Evolutionary conservation across 805 yeast genomes (phyloP).

Genomic region (Metschnikowia proteae): DNA sequence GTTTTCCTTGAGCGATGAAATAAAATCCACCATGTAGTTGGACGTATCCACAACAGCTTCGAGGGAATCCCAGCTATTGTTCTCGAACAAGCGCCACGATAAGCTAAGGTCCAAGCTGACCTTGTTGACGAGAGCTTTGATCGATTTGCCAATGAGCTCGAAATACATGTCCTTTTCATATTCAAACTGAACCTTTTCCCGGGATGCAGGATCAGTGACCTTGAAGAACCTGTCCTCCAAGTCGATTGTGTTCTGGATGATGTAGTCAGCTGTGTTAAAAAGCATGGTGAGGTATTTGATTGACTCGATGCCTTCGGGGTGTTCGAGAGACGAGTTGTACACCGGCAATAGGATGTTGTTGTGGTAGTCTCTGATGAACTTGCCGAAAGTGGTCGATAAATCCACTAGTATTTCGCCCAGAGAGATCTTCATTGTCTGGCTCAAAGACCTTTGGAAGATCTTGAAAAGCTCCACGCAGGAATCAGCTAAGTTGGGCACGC

Average conservation of each 20-base stretch:
- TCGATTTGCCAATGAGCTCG: conserved; percentile 54
- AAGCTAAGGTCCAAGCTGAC: conserved; percentile 58
- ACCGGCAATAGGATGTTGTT: conserved; percentile 32
- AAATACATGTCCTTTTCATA: conserved; percentile 53
- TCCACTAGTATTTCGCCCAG: conserved; percentile 16
- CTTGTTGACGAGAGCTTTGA: conserved; percentile 53
- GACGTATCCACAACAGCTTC: conserved; percentile 71
- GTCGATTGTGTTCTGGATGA: conserved; percentile 73
- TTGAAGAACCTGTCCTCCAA: conserved; percentile 57
- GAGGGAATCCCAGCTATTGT: conserved; percentile 62
- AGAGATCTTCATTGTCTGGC: conserved; percentile 24
- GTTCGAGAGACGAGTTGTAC: conserved; percentile 20
- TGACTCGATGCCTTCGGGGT: conserved; percentile 49
- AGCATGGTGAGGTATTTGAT: conserved; percentile 65
- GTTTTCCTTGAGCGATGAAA: conserved; percentile 42
- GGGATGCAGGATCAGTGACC: conserved; percentile 33
- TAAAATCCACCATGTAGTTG: conserved; percentile 59
- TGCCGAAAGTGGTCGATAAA: conserved; percentile 57
- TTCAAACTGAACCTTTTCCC: conserved; percentile 50
- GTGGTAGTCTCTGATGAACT: conserved; percentile 52
- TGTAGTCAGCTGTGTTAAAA: conserved; percentile 86
- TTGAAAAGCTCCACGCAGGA: conserved; percentile 87
- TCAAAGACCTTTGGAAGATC: conserved; percentile 64
- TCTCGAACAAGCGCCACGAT: conserved; percentile 83
- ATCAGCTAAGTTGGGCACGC: conserved; percentile 65